Base-by-base conservation (phyloP, 2,329 filamentous ascomycete genomes). In the Talaromyces sp. region DNA sequence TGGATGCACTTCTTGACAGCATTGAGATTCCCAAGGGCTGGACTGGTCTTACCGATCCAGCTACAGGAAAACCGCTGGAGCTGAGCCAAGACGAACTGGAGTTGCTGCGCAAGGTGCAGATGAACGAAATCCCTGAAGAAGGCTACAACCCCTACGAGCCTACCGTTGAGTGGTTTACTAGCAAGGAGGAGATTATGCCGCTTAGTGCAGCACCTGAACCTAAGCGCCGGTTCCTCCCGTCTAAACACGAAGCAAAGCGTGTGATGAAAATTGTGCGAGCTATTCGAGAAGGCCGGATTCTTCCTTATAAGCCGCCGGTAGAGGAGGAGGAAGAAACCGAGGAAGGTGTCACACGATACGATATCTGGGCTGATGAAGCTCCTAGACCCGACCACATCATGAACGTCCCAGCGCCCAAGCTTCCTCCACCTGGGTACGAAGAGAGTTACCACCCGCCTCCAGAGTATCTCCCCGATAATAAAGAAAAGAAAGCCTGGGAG, bases 221-320 rank as follows among this genome's bases (percentile, higher is more conserved):
- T 1, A 99, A 99, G 79, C 85, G 94, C 65, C 88, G 94, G 68
- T 99, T 97, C 74, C 80, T 99, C 10, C 94, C 95, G 7, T 97
- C 93, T 53, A 97, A 97, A 77, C 91, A 99, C 74, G 94, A 99
- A 76, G 89, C 91, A 32, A 97, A 97, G 80, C 86, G 92, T 60
- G 86, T 99, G 56, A 96, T 97, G 86, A 97, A 99, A 79, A 87
- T 99, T 69, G 94, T 97, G 58, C 91, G 90, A 70, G 94, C 94
- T 41, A 99, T 99, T 67, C 87, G 89, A 65, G 93, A 97, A 76
- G 94, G 95, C 38, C 87, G 92, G 55, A 97, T 99, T 66, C 79
- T 96, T 69, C 95, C 95, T 3, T 96, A 95, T 79, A 91, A 88
- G 72, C 85, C 91, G 3, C 86, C 87, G 0, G 82, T 86, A 69